A percentile compares a stretch with the other conserved stretches of the same genome.
phyloP scores from a whole-genome alignment of 2,329 filamentous ascomycete species.

The Hypoxylon sp. region DNA sequence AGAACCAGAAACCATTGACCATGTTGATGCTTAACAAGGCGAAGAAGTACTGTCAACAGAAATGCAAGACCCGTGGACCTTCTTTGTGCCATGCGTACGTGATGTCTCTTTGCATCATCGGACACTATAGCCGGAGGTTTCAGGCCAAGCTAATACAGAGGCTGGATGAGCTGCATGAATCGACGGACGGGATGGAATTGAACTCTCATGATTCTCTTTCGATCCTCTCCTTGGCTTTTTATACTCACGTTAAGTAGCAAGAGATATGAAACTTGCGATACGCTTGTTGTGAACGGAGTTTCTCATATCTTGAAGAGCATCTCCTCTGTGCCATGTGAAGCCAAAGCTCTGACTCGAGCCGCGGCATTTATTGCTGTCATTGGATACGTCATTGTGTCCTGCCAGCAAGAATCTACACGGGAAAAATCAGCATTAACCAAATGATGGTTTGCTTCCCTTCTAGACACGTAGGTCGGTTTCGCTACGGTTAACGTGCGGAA shows the following conservation, averaged over 20 bases:
- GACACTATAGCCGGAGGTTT: too few relatives aligned
- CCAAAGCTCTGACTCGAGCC: neutral
- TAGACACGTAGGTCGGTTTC: too few relatives aligned
- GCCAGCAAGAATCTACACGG: neutral
- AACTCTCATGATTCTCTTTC: neutral
- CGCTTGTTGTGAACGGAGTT: neutral
- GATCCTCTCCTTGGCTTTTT: neutral
- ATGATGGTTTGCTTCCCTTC: neutral
- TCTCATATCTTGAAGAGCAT: neutral
- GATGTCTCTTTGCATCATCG: too few relatives aligned
- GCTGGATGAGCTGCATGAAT: too few relatives aligned
- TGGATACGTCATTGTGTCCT: neutral
- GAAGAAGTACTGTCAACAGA: too few relatives aligned
- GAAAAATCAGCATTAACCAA: neutral
- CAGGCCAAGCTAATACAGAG: too few relatives aligned
- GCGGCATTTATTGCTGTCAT: neutral
- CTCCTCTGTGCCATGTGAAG: neutral
- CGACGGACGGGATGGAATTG: neutral
- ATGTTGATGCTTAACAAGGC: too few relatives aligned
- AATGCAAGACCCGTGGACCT: too few relatives aligned
- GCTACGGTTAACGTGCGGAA: too few relatives aligned
- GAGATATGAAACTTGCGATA: neutral
- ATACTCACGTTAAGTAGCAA: neutral
- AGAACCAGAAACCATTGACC: too few relatives aligned
- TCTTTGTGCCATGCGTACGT: too few relatives aligned